Evolutionary conservation across 306 rosid genomes (phyloP).

Genomic region (Gastrolobium villosum): DNA sequence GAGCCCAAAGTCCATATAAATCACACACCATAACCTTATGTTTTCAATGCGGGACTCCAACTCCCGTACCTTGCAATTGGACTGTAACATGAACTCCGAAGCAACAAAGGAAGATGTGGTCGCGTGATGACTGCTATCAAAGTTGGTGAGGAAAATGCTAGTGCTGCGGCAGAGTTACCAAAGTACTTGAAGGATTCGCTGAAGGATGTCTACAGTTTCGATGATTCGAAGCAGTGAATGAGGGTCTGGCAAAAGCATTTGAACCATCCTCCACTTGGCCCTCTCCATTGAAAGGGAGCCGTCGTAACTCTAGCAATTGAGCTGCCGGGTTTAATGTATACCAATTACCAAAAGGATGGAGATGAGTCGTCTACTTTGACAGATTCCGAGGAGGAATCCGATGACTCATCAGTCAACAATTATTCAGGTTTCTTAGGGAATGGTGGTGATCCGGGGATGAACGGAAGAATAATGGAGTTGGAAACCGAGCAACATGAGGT

Average conservation of each 20-base stretch:
- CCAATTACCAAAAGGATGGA: conserved; percentile 69
- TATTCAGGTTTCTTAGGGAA: conserved; percentile 61
- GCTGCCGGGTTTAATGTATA: conserved; percentile 87
- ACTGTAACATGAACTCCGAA: conserved; percentile 62
- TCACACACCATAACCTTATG: too few species aligned
- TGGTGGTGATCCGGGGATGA: conserved; percentile 64
- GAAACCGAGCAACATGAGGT: conserved; percentile 86
- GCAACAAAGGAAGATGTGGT: conserved; percentile 67
- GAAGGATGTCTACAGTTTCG: conserved; percentile 82
- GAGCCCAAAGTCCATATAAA: too few species aligned
- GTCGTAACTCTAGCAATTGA: conserved; percentile 67
- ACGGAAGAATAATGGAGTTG: conserved; percentile 76
- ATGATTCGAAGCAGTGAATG: conserved; percentile 85
- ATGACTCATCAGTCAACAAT: conserved; percentile 90
- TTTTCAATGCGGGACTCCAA: too few species aligned
- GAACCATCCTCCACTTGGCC: conserved; percentile 65
- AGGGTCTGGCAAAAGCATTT: conserved; percentile 52
- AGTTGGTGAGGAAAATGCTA: conserved; percentile 27
- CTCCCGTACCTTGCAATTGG: too few species aligned
- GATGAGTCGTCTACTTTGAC: conserved; percentile 83
- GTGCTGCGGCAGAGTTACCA: conserved; percentile 46
- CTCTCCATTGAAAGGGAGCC: conserved; percentile 63
- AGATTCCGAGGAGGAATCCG: conserved; percentile 91
- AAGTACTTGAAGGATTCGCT: conserved; percentile 63
- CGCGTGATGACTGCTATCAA: conserved; percentile 19